Conservation (phyloP, 2,329 filamentous ascomycete species). For the Graphiopsis chlorocephala region DNA sequence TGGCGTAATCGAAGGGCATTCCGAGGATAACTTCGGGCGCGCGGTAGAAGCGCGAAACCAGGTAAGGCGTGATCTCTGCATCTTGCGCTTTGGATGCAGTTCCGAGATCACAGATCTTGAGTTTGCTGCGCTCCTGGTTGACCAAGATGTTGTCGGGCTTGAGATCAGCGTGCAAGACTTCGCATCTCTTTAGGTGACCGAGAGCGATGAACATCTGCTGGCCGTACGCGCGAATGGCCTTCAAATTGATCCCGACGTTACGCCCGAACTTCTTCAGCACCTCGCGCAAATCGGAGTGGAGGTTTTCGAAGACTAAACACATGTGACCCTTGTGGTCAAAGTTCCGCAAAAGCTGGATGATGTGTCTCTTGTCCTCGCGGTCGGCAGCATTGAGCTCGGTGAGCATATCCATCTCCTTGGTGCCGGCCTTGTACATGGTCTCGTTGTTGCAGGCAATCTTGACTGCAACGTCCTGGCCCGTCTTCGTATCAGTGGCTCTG, state of each 20-base stretch:
- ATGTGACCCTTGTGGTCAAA: conserved; percentile 95
- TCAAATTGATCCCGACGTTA: conserved; percentile 86
- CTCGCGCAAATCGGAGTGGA: conserved; percentile 88
- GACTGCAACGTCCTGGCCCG: conserved; percentile 74
- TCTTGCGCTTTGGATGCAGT: conserved; percentile 92
- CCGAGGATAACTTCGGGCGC: conserved; percentile 96
- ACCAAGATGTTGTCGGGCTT: conserved; percentile 97
- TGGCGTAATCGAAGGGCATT: conserved; percentile 90
- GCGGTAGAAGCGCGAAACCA: conserved; percentile 95
- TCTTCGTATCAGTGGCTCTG: conserved; percentile 74
- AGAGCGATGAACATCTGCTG: conserved; percentile 92
- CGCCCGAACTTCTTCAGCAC: conserved; percentile 94
- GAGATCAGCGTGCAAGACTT: conserved; percentile 90
- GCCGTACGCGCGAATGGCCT: conserved; percentile 82
- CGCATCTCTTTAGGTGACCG: conserved; percentile 83
- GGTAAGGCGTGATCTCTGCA: conserved; percentile 88
- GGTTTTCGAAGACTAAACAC: conserved; percentile 94
- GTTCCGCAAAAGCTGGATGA: conserved; percentile 79
- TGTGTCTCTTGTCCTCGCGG: conserved; percentile 83
- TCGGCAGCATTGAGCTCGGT: conserved; percentile 83
- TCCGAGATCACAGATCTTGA: conserved; percentile 95
- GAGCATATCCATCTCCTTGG: conserved; percentile 91
- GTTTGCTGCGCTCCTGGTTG: conserved; percentile 74
- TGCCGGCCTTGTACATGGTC: conserved; percentile 71
- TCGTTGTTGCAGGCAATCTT: conserved; percentile 97